A percentile compares a stretch with the other conserved stretches of the same genome.
Conservation (phyloP, 1,139 yeast genomes). For the Debaryomyces sp. region DNA sequence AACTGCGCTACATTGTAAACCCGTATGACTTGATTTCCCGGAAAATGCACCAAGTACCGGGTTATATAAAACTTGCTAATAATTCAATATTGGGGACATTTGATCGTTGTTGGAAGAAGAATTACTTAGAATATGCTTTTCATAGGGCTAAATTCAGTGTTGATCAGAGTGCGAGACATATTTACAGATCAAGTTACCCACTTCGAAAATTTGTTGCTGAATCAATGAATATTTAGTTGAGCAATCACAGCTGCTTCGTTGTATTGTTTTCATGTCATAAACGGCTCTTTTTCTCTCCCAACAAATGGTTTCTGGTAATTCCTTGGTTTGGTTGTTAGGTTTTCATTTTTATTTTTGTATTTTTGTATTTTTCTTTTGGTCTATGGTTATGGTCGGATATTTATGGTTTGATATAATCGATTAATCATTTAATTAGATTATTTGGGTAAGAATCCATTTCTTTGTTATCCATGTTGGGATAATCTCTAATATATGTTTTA, state of each 20-base stretch:
- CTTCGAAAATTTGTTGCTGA: constrained; percentile 3
- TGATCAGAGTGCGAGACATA: constrained; percentile 3
- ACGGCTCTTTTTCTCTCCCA: not conserved
- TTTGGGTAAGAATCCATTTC: not conserved
- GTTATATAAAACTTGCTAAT: not conserved
- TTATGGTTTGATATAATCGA: not conserved
- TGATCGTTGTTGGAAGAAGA: not conserved
- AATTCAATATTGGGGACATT: not conserved
- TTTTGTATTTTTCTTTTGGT: not conserved
- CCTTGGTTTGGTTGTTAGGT: not conserved
- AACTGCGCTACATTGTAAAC: not conserved
- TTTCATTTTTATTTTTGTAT: not conserved
- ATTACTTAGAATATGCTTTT: not conserved
- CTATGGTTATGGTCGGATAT: not conserved
- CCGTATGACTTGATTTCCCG: not conserved
- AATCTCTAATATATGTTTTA: constrained; percentile 6
- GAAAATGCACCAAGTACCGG: not conserved
- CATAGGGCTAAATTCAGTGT: constrained; percentile 1
- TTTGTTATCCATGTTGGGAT: constrained; percentile 1
- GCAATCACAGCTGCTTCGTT: not conserved
- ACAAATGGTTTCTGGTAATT: not conserved
- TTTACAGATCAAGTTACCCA: constrained; percentile 5
- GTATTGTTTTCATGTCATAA: not conserved
- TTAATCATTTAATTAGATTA: not conserved
- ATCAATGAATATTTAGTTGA: not conserved